Percentiles rank a stretch among this genome's conserved stretches.
Evolutionary conservation across 2,329 filamentous ascomycete genomes (phyloP).

Genomic region (Penicillium glabrum): DNA sequence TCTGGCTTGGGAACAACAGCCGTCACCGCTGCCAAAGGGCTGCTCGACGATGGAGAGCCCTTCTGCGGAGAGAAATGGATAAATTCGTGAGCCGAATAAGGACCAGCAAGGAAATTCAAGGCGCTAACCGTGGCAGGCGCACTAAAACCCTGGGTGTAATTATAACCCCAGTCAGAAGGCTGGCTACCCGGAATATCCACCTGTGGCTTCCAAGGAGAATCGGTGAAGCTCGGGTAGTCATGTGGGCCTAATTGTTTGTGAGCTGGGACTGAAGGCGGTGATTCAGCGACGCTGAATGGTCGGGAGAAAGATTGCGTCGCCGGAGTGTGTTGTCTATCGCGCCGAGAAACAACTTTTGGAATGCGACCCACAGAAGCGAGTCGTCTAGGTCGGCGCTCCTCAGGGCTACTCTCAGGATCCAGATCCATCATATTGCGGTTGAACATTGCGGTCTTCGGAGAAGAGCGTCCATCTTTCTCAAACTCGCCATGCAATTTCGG

Average conservation of each 20-base stretch:
- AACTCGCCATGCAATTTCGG: conserved; percentile 38
- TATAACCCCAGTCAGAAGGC: conserved; percentile 24
- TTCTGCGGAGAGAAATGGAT: conserved; percentile 72
- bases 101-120: conserved; percentile 36
- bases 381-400: conserved; percentile 57
- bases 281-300: conserved; percentile 63
- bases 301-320: conserved; percentile 82
- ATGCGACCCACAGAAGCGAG: conserved; percentile 83
- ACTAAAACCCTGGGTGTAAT: conserved; percentile 34
- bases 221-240: conserved; percentile 24
- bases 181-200: conserved; percentile 25
- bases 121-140: conserved; percentile 31
- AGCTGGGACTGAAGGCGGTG: conserved; percentile 39
- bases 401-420: conserved; percentile 14
- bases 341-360: conserved; percentile 72
- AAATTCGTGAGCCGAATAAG: conserved; percentile 59
- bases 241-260: conserved; percentile 24
- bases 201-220: conserved; percentile 20
- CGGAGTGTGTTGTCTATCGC: conserved; percentile 61
- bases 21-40: conserved; percentile 65
- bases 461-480: conserved; percentile 28
- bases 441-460: conserved; percentile 38
- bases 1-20: conserved; percentile 64
- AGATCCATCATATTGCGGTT: conserved; percentile 25
- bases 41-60: conserved; percentile 67